Conservation (phyloP, 140 eudicot genomes). For the Flaveria floridana region DNA sequence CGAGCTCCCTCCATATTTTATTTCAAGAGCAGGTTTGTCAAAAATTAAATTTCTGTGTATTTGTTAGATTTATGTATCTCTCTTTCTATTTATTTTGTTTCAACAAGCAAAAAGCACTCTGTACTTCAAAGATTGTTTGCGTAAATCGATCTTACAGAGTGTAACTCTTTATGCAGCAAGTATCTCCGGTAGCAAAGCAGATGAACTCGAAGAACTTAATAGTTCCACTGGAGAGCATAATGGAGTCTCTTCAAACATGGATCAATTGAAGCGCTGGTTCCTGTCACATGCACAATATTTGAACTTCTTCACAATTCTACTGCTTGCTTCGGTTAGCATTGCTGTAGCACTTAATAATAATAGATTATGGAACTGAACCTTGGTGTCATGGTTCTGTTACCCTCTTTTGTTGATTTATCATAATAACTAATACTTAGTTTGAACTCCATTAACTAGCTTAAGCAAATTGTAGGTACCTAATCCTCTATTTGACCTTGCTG, state of each 20-base stretch:
- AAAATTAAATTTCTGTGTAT: not conserved
- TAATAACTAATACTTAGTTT: not conserved
- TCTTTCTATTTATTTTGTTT: not conserved
- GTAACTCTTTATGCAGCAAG: slow-evolving; percentile 51
- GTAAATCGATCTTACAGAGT: not conserved
- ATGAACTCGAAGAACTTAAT: slow-evolving; percentile 53
- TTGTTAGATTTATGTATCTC: not conserved
- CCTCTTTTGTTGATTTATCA: not conserved
- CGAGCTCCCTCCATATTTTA: slow-evolving; percentile 84
- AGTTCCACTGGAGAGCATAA: slow-evolving; percentile 36
- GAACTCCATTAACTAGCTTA: not conserved
- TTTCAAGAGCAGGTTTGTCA: slow-evolving; percentile 71
- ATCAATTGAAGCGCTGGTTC: slow-evolving; percentile 58
- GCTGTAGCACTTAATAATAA: not conserved
- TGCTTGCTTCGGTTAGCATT: slow-evolving; percentile 74
- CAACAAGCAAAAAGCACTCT: not conserved
- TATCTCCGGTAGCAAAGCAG: slow-evolving; percentile 46
- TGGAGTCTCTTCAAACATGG: slow-evolving; percentile 42
- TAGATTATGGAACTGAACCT: not conserved
- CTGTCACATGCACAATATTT: slow-evolving; percentile 64
- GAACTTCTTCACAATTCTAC: slow-evolving; percentile 61
- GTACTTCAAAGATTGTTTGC: not conserved
- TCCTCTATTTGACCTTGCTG: slow-evolving; percentile 87
- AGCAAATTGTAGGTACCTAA: slow-evolving; percentile 63
- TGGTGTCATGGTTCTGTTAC: not conserved